Conservation (phyloP, 2,329 filamentous ascomycete genomes). For the Calonectria pseudoreteaudii region DNA sequence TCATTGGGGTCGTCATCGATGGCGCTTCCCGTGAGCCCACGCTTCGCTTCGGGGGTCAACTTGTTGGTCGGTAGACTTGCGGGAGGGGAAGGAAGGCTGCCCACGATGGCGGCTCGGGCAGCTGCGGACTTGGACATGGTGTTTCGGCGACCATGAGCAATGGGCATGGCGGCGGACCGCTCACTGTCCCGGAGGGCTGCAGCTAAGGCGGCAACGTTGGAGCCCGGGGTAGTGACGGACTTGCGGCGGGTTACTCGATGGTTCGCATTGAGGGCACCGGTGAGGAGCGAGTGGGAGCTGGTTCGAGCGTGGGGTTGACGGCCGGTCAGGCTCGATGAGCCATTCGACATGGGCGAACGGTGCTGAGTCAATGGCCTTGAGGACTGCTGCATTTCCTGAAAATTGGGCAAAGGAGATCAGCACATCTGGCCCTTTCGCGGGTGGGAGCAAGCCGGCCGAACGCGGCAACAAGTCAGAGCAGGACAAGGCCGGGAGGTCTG, state of each 20-base stretch:
- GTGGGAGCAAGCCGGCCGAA: conserved; percentile 47
- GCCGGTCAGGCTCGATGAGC: conserved; percentile 67
- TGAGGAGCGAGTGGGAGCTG: conserved; percentile 85
- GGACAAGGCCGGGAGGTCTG: conserved; percentile 31
- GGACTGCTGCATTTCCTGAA: conserved; percentile 73
- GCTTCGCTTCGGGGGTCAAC: conserved; percentile 62
- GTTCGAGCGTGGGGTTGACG: conserved; percentile 77
- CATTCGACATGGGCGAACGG: conserved; percentile 69
- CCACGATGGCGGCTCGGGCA: conserved; percentile 63
- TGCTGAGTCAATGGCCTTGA: conserved; percentile 76
- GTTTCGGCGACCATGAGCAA: conserved; percentile 73
- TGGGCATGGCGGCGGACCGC: conserved; percentile 66
- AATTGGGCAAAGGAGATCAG: conserved; percentile 47
- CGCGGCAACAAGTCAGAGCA: conserved; percentile 42
- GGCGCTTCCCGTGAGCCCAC: conserved; percentile 67
- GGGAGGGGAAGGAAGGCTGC: conserved; percentile 72
- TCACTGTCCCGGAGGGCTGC: conserved; percentile 78
- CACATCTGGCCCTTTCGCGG: conserved; percentile 48
- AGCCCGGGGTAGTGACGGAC: conserved; percentile 83
- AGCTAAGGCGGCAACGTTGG: conserved; percentile 81
- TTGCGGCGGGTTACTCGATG: conserved; percentile 93
- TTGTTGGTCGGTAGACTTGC: conserved; percentile 74
- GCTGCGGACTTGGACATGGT: conserved; percentile 74
- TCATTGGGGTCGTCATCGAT: conserved; percentile 77
- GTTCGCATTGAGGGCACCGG: conserved; percentile 80